phyloP scores from a whole-genome alignment of 2,329 filamentous ascomycete species.

The Aspergillus persii region DNA sequence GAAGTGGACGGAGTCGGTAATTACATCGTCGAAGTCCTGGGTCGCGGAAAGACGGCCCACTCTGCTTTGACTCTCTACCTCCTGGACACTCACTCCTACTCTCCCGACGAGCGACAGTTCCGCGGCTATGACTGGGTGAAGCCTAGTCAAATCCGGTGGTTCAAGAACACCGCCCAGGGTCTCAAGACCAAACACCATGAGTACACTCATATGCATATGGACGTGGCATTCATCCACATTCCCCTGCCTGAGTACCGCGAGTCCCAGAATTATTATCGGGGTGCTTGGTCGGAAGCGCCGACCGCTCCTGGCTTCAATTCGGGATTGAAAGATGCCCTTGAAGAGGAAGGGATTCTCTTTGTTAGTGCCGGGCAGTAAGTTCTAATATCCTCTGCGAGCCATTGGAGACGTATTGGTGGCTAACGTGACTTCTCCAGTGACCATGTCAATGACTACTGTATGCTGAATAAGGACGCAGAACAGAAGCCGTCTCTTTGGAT shows the following conservation, averaged over 20 bases:
- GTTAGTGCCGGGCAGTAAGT: conserved; percentile 88
- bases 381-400: neutral
- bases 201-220: conserved; percentile 90
- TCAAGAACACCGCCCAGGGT: conserved; percentile 70
- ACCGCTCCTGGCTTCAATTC: conserved; percentile 89
- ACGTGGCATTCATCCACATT: conserved; percentile 97
- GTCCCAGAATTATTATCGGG: conserved; percentile 59
- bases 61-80: conserved; percentile 93
- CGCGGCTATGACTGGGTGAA: conserved; percentile 98
- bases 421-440: conserved; percentile 56
- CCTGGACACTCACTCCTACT: conserved; percentile 88
- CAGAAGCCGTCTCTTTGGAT: conserved; percentile 81
- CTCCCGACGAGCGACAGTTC: conserved; percentile 81
- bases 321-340: conserved; percentile 85
- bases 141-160: conserved; percentile 91
- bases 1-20: conserved; percentile 90
- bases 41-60: conserved; percentile 74
- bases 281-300: conserved; percentile 75
- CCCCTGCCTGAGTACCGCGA: conserved; percentile 84
- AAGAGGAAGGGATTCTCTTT: conserved; percentile 80
- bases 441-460: conserved; percentile 96
- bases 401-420: neutral
- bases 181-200: conserved; percentile 75
- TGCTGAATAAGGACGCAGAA: conserved; percentile 58
- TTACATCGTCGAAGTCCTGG: conserved; percentile 87